These are phyloP conservation scores for Coffea canephora DNA, from an alignment of 257 asterid species.

Conservation along the genomic window DNA sequence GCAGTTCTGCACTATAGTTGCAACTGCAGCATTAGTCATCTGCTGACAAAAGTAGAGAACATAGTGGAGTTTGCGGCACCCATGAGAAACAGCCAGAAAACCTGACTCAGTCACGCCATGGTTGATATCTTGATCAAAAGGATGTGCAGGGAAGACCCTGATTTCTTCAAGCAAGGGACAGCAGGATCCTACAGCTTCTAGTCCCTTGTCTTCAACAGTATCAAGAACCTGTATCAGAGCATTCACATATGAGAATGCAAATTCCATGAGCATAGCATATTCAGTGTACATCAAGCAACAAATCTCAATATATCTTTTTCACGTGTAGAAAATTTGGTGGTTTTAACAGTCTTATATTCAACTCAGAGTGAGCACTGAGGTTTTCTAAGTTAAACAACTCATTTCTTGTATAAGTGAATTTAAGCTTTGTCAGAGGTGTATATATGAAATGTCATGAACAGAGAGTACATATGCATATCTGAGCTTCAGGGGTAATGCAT, in stretches of 20 bases:
- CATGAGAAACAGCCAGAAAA: conserved; percentile 72
- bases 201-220: conserved; percentile 79
- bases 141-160: conserved; percentile 77
- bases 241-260: neutral
- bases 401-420: neutral
- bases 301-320: neutral
- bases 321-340: neutral
- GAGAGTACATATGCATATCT: neutral
- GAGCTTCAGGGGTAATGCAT: neutral
- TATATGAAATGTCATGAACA: neutral
- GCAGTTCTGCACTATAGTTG: conserved; percentile 62
- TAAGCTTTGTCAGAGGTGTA: too few species aligned
- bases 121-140: conserved; percentile 46
- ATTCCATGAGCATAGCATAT: neutral
- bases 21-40: conserved; percentile 92
- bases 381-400: neutral
- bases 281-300: neutral
- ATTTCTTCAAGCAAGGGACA: conserved; percentile 83
- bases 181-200: conserved; percentile 66
- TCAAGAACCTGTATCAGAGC: conserved; percentile 53
- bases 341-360: neutral
- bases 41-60: conserved; percentile 82
- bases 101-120: conserved; percentile 78
- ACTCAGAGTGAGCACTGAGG: neutral
- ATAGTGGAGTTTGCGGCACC: conserved; percentile 74